A percentile compares a stretch with the other conserved stretches of the same genome.
phyloP scores from a whole-genome alignment of 495 filamentous ascomycete genomes.

The Cryomyces antarcticus region DNA sequence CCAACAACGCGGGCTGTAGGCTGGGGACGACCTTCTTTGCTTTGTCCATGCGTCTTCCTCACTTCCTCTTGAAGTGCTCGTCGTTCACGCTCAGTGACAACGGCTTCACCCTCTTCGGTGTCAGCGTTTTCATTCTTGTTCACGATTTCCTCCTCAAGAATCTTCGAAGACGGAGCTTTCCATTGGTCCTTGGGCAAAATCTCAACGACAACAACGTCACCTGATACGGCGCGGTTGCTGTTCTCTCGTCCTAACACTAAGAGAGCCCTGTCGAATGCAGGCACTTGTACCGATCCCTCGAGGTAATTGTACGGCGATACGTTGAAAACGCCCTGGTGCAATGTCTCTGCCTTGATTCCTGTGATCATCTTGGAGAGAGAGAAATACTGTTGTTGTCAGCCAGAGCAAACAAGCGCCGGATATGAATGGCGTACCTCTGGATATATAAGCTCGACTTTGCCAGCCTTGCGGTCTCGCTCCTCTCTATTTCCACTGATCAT shows the following conservation, averaged over 20 bases:
- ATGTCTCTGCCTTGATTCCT: slow-evolving; percentile 58
- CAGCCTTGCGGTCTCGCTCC: slow-evolving; percentile 37
- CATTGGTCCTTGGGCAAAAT: slow-evolving; percentile 84
- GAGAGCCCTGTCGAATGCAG: slow-evolving; percentile 73
- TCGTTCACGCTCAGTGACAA: slow-evolving; percentile 71
- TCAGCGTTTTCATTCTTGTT: slow-evolving; percentile 88
- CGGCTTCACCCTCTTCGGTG: slow-evolving; percentile 47
- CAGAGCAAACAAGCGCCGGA: no score
- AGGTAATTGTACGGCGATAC: slow-evolving; percentile 96
- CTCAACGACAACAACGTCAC: slow-evolving; percentile 82
- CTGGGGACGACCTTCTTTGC: slow-evolving; percentile 56
- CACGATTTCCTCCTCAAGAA: slow-evolving; percentile 83
- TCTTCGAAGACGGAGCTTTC: slow-evolving; percentile 86
- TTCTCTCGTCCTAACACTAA: slow-evolving; percentile 86
- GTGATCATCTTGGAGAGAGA: slow-evolving; percentile 90
- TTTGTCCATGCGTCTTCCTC: slow-evolving; percentile 62
- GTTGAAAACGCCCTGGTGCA: slow-evolving; percentile 90
- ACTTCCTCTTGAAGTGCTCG: slow-evolving; percentile 78
- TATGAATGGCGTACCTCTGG: slow-evolving; percentile 19
- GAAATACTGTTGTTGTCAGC: slow-evolving; percentile 48
- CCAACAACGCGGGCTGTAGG: slow-evolving; percentile 89
- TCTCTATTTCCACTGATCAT: slow-evolving; percentile 74
- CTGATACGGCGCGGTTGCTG: slow-evolving; percentile 81
- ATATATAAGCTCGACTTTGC: slow-evolving; percentile 55
- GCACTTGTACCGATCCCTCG: slow-evolving; percentile 74